phyloP scores from a whole-genome alignment of 352 stramenopile genomes.

The Pythium grandisporangium region DNA sequence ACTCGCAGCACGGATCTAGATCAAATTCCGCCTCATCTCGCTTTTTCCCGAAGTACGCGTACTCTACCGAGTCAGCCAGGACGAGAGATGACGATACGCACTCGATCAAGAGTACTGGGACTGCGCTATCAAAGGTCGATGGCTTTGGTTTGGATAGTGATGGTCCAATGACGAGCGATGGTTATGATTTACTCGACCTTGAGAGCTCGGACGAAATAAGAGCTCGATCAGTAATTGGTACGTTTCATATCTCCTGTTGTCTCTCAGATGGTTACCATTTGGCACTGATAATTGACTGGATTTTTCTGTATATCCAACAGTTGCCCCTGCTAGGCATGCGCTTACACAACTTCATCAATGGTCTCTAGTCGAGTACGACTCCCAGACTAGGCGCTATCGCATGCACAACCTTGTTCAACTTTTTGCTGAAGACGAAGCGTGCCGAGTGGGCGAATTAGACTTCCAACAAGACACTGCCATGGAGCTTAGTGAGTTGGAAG shows the following conservation, averaged over 20 bases:
- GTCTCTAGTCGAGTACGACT: slow-evolving; percentile 75
- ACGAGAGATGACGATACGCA: slow-evolving; percentile 34
- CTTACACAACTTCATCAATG: slow-evolving; percentile 64
- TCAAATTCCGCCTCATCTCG: too few species aligned
- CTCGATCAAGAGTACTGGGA: slow-evolving; percentile 52
- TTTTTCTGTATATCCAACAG: slow-evolving; percentile 4
- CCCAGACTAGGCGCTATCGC: slow-evolving; percentile 55
- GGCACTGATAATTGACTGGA: neutral
- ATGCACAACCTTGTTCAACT: slow-evolving; percentile 82
- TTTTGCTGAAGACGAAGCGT: slow-evolving; percentile 75
- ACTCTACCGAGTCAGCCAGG: too few species aligned
- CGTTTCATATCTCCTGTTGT: neutral
- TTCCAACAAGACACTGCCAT: slow-evolving; percentile 11
- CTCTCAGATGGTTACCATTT: too few species aligned
- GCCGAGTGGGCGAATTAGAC: slow-evolving; percentile 34
- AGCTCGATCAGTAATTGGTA: slow-evolving; percentile 31
- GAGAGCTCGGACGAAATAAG: slow-evolving; percentile 60
- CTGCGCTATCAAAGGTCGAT: slow-evolving; percentile 60
- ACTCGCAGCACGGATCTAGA: too few species aligned
- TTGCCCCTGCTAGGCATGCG: slow-evolving; percentile 37
- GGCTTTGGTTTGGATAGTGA: slow-evolving; percentile 69
- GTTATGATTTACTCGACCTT: slow-evolving; percentile 67
- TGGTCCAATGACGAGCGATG: slow-evolving; percentile 69
- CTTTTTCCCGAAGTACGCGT: slow-evolving; percentile 42
- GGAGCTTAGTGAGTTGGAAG: neutral